A percentile compares a stretch with the other conserved stretches of the same genome.
Conservation (phyloP, 2,329 filamentous ascomycete genomes). For the Botrytis sinoallii region DNA sequence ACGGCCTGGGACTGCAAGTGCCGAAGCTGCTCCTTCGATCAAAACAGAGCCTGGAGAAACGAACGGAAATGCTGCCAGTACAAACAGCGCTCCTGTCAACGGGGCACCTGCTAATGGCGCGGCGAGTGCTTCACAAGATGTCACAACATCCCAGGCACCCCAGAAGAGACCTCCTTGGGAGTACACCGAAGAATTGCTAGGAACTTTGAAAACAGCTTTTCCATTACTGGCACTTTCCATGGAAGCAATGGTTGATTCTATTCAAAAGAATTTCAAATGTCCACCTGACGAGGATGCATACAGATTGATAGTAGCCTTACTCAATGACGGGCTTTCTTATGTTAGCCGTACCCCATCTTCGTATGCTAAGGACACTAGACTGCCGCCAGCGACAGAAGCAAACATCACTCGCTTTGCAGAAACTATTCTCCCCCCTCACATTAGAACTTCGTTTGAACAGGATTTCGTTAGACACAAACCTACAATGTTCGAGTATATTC, state of each 20-base stretch:
- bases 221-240: slow-evolving; percentile 92
- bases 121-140: slow-evolving; percentile 32
- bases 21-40: slow-evolving; percentile 38
- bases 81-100: slow-evolving; percentile 20
- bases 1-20: slow-evolving; percentile 44
- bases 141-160: slow-evolving; percentile 15
- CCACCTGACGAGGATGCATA: slow-evolving; percentile 98
- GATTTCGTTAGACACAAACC: slow-evolving; percentile 95
- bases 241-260: slow-evolving; percentile 99
- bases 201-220: slow-evolving; percentile 93
- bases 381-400: slow-evolving; percentile 84
- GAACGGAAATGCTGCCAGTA: slow-evolving; percentile 21
- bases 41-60: slow-evolving; percentile 35
- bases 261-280: slow-evolving; percentile 98
- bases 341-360: slow-evolving; percentile 82
- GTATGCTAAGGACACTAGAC: slow-evolving; percentile 86
- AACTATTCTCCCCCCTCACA: slow-evolving; percentile 90
- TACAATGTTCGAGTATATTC: slow-evolving; percentile 98
- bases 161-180: slow-evolving; percentile 84
- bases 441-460: slow-evolving; percentile 93
- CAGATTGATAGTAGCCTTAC: slow-evolving; percentile 89
- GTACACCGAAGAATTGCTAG: slow-evolving; percentile 92
- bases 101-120: slow-evolving; percentile 45
- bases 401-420: slow-evolving; percentile 97
- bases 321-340: slow-evolving; percentile 93